Evolutionary conservation across 305 asterid genomes (phyloP).

Genomic region (Lippia alba): DNA sequence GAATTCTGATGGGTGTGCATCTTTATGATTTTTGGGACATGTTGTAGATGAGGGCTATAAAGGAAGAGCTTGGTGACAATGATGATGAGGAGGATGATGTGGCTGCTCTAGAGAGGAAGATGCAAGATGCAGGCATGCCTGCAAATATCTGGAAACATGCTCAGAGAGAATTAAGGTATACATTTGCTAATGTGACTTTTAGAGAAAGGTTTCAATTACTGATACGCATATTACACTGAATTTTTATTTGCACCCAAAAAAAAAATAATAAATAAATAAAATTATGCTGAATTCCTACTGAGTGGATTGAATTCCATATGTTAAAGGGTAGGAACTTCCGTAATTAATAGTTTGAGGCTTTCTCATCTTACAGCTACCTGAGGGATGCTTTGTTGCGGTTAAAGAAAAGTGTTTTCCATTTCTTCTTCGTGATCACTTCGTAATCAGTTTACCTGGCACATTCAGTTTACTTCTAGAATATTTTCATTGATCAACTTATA

Average conservation of each 20-base stretch:
- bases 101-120: slow-evolving; percentile 92
- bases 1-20: slow-evolving; percentile 25
- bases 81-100: slow-evolving; percentile 98
- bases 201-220: slow-evolving; percentile 11
- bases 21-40: slow-evolving; percentile 35
- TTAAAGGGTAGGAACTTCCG: not conserved
- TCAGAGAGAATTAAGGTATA: slow-evolving; percentile 88
- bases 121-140: slow-evolving; percentile 98
- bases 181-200: slow-evolving; percentile 18
- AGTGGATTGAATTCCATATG: too few relatives aligned
- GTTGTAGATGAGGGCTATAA: slow-evolving; percentile 94
- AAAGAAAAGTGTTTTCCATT: slow-evolving; percentile 27
- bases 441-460: slow-evolving; percentile 3
- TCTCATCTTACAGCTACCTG: slow-evolving; percentile 26
- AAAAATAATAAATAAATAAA: too few relatives aligned
- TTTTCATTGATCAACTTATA: slow-evolving; percentile 10
- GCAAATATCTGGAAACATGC: slow-evolving; percentile 96
- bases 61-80: slow-evolving; percentile 98
- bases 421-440: not conserved
- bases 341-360: slow-evolving; percentile 11
- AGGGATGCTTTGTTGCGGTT: slow-evolving; percentile 18
- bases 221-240: slow-evolving; percentile 18
- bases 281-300: too few relatives aligned
- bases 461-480: slow-evolving; percentile 11
- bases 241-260: not conserved